Conservation (phyloP, 1,284 basidiomycete genomes). For the Fomitiporia mediterranea region DNA sequence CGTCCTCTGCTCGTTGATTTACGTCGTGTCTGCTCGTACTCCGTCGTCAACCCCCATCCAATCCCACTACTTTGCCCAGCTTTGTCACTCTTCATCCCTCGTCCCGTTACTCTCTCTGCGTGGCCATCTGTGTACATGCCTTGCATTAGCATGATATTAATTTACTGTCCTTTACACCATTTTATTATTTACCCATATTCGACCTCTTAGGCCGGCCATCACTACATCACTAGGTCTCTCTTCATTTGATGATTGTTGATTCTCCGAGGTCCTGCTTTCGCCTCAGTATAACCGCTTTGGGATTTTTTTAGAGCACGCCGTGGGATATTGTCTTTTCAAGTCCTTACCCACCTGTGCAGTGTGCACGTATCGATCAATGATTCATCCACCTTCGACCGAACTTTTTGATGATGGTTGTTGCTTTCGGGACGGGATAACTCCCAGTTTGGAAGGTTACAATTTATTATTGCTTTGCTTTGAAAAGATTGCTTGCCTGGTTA, state of each 20-base stretch:
- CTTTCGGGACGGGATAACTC: no score
- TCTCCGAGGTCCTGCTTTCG: not conserved
- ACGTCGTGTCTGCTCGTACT: not conserved
- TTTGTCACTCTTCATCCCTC: not conserved
- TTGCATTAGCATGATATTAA: slow-evolving; percentile 18
- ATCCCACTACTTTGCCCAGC: not conserved
- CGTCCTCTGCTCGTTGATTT: not conserved
- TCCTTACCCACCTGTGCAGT: not conserved
- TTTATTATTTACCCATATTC: not conserved
- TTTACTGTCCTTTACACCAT: slow-evolving; percentile 14
- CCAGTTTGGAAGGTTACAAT: no score
- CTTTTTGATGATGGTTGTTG: no score
- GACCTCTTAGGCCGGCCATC: not conserved
- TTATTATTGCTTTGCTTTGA: no score
- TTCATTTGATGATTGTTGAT: not conserved
- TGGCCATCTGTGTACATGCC: slow-evolving; percentile 15
- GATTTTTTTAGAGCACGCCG: not conserved
- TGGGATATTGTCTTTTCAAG: not conserved
- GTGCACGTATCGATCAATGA: no score
- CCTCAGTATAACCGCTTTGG: not conserved
- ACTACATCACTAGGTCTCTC: not conserved
- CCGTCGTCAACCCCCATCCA: not conserved
- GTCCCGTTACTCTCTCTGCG: not conserved
- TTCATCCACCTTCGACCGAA: no score
- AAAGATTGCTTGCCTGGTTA: no score